Base-by-base conservation (phyloP, 1,139 yeast species). In the Yamadazyma conglobata region DNA sequence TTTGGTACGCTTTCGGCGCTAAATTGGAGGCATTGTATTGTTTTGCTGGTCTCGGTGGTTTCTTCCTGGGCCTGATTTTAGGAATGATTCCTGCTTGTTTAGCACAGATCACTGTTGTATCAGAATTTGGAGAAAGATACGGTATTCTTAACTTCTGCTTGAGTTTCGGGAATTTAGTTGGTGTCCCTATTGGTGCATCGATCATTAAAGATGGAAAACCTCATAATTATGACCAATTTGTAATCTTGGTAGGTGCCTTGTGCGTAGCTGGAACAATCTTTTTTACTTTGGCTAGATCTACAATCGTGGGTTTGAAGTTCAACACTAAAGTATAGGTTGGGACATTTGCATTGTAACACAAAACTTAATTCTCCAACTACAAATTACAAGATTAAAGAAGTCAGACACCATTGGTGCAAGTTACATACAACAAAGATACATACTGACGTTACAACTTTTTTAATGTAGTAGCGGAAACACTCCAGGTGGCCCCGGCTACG, bases 1-100 rank as follows among this genome's bases (percentile, higher is more conserved):
- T 77, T 9, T 77, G 81, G 82, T 50, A 73, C 7, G 81, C 80
- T 6, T 68, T 76, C 37, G 81, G 79, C 1, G 37, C 47, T n/a
- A 54, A 54, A 26, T 34, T 47, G n/a, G 54, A 49, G 0, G 70
- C 56, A 0, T 56, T 74, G 36, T 64, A 69, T 39, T 60, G 61
- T 0, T 77, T 76, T 46, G 60, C 77, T 5, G 64, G 63, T 5
- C 27, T 70, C 1, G 73, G 71, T 40, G 84, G 85, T 1, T 72
- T 75, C 47, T 64, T 67, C 38, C 49, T 47, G 32, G 60, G 57
- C 7, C 46, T 49, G 32, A 60, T 66, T 26, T 34, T 42, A 14
- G 39, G 45, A 15, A 47, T 66, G 40, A 48, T 64, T 4, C 73
- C 73, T 2, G 57, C 64, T 3, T 66, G 72, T 35, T 52, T 66